Conservation (phyloP, 441 rosid genomes). For the Viola pubescens region DNA sequence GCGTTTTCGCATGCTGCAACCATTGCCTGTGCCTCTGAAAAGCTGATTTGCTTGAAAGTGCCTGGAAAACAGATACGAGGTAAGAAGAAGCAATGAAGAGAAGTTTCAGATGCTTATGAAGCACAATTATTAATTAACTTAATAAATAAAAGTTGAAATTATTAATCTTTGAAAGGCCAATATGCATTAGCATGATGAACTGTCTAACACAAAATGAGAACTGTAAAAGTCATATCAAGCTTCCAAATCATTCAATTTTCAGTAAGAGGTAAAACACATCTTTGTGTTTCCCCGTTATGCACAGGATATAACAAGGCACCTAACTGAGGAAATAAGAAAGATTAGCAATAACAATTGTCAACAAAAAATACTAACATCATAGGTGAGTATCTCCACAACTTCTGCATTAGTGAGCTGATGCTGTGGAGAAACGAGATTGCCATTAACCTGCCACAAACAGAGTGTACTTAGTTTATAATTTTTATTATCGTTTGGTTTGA, state of each 20-base stretch:
- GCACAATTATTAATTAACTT: not conserved
- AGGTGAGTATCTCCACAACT: constrained; percentile 93
- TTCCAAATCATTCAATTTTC: not conserved
- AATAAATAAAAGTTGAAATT: not conserved
- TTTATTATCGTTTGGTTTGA: not conserved
- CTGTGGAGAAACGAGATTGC: constrained; percentile 78
- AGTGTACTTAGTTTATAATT: constrained; percentile 9
- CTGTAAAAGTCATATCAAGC: not conserved
- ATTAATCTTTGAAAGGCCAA: not conserved
- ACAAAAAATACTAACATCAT: constrained; percentile 52
- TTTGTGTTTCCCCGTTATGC: not conserved
- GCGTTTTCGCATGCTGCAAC: constrained; percentile 95
- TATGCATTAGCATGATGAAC: not conserved
- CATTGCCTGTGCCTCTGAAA: constrained; percentile 93
- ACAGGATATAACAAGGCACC: not conserved
- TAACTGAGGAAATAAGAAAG: not conserved
- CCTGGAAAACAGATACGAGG: constrained; percentile 29
- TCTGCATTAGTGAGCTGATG: constrained; percentile 90
- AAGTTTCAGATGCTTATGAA: not conserved
- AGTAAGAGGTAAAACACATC: not conserved
- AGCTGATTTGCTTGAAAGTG: constrained; percentile 85
- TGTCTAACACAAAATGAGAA: not conserved
- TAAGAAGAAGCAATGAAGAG: not conserved
- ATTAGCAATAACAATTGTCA: not conserved
- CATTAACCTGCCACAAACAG: constrained; percentile 68